Base-by-base conservation (phyloP, 2,329 filamentous ascomycete species). In the Epichloe sp. region DNA sequence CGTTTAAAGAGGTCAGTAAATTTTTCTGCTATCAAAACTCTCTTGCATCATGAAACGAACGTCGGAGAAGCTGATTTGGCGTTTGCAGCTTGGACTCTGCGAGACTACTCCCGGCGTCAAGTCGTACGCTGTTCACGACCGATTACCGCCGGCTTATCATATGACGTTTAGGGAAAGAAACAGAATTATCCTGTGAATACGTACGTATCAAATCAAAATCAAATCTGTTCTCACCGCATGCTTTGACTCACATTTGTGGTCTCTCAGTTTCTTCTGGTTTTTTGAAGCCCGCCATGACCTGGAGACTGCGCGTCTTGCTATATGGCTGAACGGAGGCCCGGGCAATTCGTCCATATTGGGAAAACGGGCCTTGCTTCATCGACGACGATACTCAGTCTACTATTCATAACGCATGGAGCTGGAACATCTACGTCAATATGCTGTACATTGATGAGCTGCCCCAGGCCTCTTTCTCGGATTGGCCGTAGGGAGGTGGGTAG, bases 341-440 rank as follows among this genome's bases (percentile, higher is more conserved):
- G 81, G 80, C 10, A 70, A 70, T 44, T 80, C 76, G 57, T 82
- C 78, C 44, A 75, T 84, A 72, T 70, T 79, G 47, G 80, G 80
- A n/a, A 60, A 71, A 75, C 51, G 81, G 81, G 6, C 73, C 71
- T 15, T 78, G 70, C 59, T 63, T 75, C 55, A 62, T 77, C 34
- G 62, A 75, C 49, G 61, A 73, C 54, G 66, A 75, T 48, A 70
- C 69, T 41, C 73, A 77, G 50, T 71, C 72, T 26, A 82, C 78
- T 0, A 66, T 71, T 23, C 21, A 21, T 21, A 21, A 79, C 52
- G 71, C 77, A 49, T 85, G 78, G 76, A 78, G 79, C 41, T 85
- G 80, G 81, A 81, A 85, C 19, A 72, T 65, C 37, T 63, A 67
- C 49, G 69, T 70, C 53, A 73, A 73, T 54, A 70, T 74, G 68